Evolutionary conservation across 768 basidiomycete species (phyloP).

Genomic region (Candolleomyces aberdarensis): DNA sequence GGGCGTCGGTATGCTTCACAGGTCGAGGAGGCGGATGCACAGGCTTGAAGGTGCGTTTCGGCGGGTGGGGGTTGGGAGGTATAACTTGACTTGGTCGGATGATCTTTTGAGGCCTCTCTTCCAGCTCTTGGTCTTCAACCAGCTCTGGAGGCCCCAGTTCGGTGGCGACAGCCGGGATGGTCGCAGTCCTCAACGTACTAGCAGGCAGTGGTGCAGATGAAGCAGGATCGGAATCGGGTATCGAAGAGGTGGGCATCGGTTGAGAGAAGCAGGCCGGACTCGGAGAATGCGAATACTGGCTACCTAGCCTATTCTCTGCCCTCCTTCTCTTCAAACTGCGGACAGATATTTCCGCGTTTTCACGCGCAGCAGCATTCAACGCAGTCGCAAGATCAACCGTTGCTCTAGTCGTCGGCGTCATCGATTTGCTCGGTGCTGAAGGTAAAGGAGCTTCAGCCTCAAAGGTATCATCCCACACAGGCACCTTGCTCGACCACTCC

Average conservation of each 20-base stretch:
- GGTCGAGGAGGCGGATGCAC: background rate
- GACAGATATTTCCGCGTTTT: too few species aligned
- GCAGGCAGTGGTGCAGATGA: background rate
- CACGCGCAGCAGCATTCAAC: background rate
- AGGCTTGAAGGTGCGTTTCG: conserved; percentile 6
- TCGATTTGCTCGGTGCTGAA: background rate
- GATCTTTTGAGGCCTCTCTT: background rate
- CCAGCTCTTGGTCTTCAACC: background rate
- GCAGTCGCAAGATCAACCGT: background rate
- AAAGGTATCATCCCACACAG: conserved; percentile 1
- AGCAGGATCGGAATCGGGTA: too few species aligned
- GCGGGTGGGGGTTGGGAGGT: conserved; percentile 3
- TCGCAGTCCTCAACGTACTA: background rate
- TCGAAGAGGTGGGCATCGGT: too few species aligned
- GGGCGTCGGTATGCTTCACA: background rate
- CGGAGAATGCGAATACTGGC: too few species aligned
- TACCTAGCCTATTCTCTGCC: too few species aligned
- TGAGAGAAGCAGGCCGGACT: too few species aligned
- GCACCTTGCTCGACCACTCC: background rate
- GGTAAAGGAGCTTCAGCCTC: background rate
- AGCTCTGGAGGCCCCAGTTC: background rate
- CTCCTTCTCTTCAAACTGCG: too few species aligned
- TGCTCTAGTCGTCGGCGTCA: background rate
- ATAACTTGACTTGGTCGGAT: conserved; percentile 1
- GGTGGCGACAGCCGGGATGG: background rate